Evolutionary conservation across 2,329 filamentous ascomycete species (phyloP).

Genomic region (Monilinia fructicola): DNA sequence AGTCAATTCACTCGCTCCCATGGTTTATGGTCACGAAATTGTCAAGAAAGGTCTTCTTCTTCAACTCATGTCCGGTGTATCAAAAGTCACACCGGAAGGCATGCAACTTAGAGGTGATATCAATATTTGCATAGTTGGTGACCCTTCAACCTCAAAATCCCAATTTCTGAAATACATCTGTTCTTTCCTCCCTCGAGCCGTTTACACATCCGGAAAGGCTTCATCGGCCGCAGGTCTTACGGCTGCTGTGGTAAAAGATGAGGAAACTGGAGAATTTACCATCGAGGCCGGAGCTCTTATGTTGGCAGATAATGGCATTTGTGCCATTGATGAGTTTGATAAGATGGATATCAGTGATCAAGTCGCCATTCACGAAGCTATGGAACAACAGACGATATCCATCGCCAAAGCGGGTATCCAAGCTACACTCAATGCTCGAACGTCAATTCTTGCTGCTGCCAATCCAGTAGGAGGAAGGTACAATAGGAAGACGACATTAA

Average conservation of each 20-base stretch:
- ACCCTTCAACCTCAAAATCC: slow-evolving; percentile 95
- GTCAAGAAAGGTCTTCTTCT: slow-evolving; percentile 96
- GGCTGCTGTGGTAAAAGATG: slow-evolving; percentile 94
- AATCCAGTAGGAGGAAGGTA: slow-evolving; percentile 97
- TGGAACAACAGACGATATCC: slow-evolving; percentile 99
- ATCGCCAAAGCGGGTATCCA: slow-evolving; percentile 99
- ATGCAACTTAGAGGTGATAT: slow-evolving; percentile 96
- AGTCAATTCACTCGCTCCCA: slow-evolving; percentile 91
- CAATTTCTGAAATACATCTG: slow-evolving; percentile 98
- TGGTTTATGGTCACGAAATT: slow-evolving; percentile 95
- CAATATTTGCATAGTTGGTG: slow-evolving; percentile 97
- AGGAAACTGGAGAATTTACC: slow-evolving; percentile 97
- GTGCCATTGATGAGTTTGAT: slow-evolving; percentile 98
- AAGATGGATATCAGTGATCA: slow-evolving; percentile 99
- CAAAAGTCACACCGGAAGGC: slow-evolving; percentile 86
- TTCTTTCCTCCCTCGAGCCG: slow-evolving; percentile 91
- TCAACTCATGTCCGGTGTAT: slow-evolving; percentile 93
- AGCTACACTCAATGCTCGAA: slow-evolving; percentile 92
- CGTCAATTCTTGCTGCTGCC: slow-evolving; percentile 90
- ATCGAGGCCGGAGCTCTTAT: slow-evolving; percentile 98
- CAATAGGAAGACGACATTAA: slow-evolving; percentile 90
- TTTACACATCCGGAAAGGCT: slow-evolving; percentile 97
- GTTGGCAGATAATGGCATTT: slow-evolving; percentile 95
- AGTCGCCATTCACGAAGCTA: slow-evolving; percentile 98
- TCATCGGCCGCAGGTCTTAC: slow-evolving; percentile 97